Percentiles rank a stretch among this genome's conserved stretches.
These are phyloP conservation scores for Psilocybe sp. DNA, from an alignment of 768 basidiomycete genomes.

Conservation along the genomic window DNA sequence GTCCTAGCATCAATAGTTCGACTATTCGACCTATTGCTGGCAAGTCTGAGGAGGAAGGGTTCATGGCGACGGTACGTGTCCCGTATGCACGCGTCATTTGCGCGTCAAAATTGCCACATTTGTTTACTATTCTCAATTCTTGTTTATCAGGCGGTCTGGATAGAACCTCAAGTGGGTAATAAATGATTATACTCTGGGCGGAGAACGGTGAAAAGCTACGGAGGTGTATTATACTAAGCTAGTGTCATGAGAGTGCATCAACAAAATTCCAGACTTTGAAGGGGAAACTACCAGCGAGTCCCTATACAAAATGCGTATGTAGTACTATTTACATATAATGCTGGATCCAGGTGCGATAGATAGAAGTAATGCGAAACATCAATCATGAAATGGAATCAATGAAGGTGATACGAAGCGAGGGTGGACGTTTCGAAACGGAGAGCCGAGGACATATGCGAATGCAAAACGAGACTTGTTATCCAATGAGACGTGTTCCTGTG, in stretches of 20 bases:
- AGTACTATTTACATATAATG: slow-evolving; percentile 12
- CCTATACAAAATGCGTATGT: slow-evolving; percentile 8
- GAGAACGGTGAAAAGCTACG: not conserved
- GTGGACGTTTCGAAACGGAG: not conserved
- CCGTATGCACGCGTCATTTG: not conserved
- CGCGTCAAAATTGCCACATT: not conserved
- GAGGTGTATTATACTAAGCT: not conserved
- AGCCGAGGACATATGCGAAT: not conserved
- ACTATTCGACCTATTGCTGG: slow-evolving; percentile 35
- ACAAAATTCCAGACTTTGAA: slow-evolving; percentile 2
- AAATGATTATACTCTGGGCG: not conserved
- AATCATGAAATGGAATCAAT: slow-evolving; percentile 14
- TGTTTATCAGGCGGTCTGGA: slow-evolving; percentile 40
- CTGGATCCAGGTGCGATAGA: slow-evolving; percentile 1
- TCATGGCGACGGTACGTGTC: slow-evolving; percentile 46
- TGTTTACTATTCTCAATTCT: not conserved
- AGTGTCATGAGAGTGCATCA: not conserved
- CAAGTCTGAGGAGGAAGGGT: slow-evolving; percentile 55
- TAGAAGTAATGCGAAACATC: slow-evolving; percentile 2
- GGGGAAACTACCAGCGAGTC: not conserved
- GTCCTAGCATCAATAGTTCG: slow-evolving; percentile 56
- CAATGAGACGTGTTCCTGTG: not conserved
- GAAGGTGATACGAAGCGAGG: slow-evolving; percentile 3
- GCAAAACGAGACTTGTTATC: slow-evolving; percentile 1
- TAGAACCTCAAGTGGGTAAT: slow-evolving; percentile 28